Percentiles rank a stretch among this genome's conserved stretches.
Evolutionary conservation across 106 monocot genomes (phyloP).

Genomic region (Iris macrosiphon): DNA sequence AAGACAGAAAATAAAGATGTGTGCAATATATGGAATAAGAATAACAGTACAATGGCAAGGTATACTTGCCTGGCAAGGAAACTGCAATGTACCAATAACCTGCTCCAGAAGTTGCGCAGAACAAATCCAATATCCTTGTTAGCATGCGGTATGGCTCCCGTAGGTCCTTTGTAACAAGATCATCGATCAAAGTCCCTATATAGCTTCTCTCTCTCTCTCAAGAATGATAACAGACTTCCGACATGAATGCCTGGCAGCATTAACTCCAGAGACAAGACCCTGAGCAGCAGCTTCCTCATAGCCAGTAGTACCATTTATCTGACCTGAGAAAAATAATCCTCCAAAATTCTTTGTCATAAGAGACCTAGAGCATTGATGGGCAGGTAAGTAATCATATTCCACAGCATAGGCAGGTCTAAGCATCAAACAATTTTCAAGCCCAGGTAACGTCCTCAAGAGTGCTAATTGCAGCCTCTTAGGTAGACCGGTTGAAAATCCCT

Average conservation of each 20-base stretch:
- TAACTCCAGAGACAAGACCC: constrained; percentile 91
- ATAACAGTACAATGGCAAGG: no score
- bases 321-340: constrained; percentile 97
- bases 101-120: no score
- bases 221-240: constrained; percentile 77
- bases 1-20: no score
- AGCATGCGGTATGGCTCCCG: constrained; percentile 97
- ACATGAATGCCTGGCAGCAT: constrained; percentile 93
- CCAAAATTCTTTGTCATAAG: constrained; percentile 97
- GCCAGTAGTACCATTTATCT: constrained; percentile 98
- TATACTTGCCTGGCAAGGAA: no score
- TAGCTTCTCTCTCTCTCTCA: constrained; percentile 98
- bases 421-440: constrained; percentile 92
- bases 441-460: constrained; percentile 88
- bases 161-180: constrained; percentile 99
- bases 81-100: no score
- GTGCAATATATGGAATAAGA: no score
- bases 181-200: constrained; percentile 95
- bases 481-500: constrained; percentile 98
- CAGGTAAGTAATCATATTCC: constrained; percentile 95
- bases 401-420: constrained; percentile 97
- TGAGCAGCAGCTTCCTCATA: constrained; percentile 99
- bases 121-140: no score
- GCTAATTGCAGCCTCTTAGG: constrained; percentile 89
- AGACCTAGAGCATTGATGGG: constrained; percentile 91